A percentile compares a stretch with the other conserved stretches of the same genome.
Conservation (phyloP, 2,329 filamentous ascomycete species). For the Pseudogymnoascus sp. region DNA sequence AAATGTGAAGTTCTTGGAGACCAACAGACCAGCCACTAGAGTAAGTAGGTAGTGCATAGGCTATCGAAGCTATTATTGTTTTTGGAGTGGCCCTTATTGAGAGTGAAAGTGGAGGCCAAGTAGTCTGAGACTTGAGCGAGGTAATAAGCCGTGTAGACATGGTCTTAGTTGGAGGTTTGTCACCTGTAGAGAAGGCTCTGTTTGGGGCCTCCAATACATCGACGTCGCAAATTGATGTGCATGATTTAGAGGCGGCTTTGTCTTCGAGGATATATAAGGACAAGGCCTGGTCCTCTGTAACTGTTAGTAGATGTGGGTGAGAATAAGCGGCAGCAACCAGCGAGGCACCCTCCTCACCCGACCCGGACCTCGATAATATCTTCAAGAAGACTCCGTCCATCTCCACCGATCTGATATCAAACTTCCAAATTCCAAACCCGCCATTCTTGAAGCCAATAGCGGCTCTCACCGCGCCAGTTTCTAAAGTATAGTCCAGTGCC, state of each 20-base stretch:
- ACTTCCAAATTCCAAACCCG: constrained; percentile 60
- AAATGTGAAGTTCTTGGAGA: constrained; percentile 77
- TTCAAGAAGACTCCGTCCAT: not conserved
- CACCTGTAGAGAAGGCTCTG: constrained; percentile 6
- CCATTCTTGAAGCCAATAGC: constrained; percentile 66
- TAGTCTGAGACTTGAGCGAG: constrained; percentile 73
- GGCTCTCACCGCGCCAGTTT: constrained; percentile 47
- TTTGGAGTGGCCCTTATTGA: constrained; percentile 63
- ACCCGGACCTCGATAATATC: constrained; percentile 21
- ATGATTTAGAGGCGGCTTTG: not conserved
- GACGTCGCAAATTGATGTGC: not conserved
- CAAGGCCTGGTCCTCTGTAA: constrained; percentile 65
- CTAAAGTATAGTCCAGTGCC: constrained; percentile 18
- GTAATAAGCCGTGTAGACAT: constrained; percentile 51
- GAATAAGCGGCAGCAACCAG: constrained; percentile 65
- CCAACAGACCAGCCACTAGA: constrained; percentile 80
- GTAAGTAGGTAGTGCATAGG: constrained; percentile 73
- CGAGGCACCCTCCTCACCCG: constrained; percentile 27
- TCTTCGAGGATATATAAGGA: constrained; percentile 55
- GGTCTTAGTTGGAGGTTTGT: not conserved
- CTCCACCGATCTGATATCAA: constrained; percentile 39
- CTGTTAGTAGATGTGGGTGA: constrained; percentile 70
- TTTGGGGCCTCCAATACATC: not conserved
- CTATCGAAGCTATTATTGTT: constrained; percentile 72
- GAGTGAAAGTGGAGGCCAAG: constrained; percentile 70